Evolutionary conservation across 2,329 filamentous ascomycete genomes (phyloP), one percentile per base, ranked within the genome.

Genomic region (Claviceps digitariae): DNA sequence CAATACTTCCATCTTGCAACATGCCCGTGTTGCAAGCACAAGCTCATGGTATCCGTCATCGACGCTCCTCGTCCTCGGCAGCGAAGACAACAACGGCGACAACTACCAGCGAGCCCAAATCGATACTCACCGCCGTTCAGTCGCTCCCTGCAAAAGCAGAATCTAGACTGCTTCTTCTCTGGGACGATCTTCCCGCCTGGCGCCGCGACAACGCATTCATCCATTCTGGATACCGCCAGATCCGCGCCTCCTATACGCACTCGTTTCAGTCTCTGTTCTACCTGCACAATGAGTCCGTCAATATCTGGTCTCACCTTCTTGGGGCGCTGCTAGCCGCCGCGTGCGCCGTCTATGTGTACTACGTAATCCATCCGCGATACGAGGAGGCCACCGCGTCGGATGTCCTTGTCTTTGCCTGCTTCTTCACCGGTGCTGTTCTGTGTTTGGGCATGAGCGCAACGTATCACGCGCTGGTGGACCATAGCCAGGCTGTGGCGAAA

Each of bases 381-480:
- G 74, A 73, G 9, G 72, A 75, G 2, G 85, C 86, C 7, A 74
- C 73, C 9, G 55, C 63, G 9, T 69, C 76, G 3, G 89, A 95
- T 65, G 73, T 87, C n/a, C 57, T 81, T 38, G 87, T 81, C 31
- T 89, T 95, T 65, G 71, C 73, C 1, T 90, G 83, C 69, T 95
- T 93, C 74, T 90, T 95, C 62, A 72, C 73, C 25, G 88, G 89
- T 46, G 86, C 85, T 1, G 76, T 82, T 29, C 62, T 81, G 36
- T 91, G 87, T 61, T 72, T 93, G 51, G 84, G 85, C 23, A 87
- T 90, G 83, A 90, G 85, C 60, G 86, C 89, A 5, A 86, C 84
- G 2, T 98, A 83, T 65, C 93, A 98, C 66, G 79, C 87, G 2
- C 78, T 96, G 48, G 82, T 77, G 23, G 95, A 96, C 59, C 93